phyloP scores from a whole-genome alignment of 2,329 filamentous ascomycete species.

The Diaporthe capsici region DNA sequence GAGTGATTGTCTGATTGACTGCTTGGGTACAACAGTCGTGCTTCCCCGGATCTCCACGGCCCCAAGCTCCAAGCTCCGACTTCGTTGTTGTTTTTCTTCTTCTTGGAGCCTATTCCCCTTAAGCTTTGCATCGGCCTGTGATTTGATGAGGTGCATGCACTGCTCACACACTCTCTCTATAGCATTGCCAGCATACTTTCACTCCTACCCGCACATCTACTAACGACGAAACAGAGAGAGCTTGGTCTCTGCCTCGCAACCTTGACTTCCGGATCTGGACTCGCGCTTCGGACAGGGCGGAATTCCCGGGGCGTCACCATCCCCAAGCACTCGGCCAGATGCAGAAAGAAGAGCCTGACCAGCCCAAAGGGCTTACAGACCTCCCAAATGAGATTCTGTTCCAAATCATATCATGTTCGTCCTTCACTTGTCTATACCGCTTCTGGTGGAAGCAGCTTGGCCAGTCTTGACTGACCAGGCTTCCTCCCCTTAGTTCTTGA shows the following conservation, averaged over 20 bases:
- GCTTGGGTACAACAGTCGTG: slow-evolving; percentile 20
- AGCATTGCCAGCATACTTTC: slow-evolving; percentile 8
- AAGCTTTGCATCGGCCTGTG: not conserved
- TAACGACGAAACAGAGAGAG: not conserved
- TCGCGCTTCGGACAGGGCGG: not conserved
- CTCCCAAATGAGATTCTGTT: slow-evolving; percentile 76
- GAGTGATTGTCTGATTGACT: slow-evolving; percentile 26
- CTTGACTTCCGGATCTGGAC: slow-evolving; percentile 1
- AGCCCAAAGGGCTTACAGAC: slow-evolving; percentile 45
- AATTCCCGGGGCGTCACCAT: not conserved
- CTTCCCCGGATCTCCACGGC: slow-evolving; percentile 21
- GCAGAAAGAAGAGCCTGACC: not conserved
- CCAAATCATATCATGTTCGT: slow-evolving; percentile 74
- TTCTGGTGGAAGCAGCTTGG: not conserved
- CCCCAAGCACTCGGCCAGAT: not conserved
- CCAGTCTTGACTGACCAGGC: slow-evolving; percentile 37
- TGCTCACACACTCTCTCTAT: not conserved
- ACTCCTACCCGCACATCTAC: not conserved
- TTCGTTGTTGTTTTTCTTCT: not conserved
- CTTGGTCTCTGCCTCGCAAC: not conserved
- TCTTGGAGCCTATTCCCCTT: slow-evolving; percentile 2
- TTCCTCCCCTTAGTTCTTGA: slow-evolving; percentile 67
- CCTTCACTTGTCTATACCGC: not conserved
- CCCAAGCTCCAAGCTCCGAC: slow-evolving; percentile 15
- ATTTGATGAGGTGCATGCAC: not conserved